Conservation (phyloP, 2,329 filamentous ascomycete species). For the Huntiella omanensis region DNA sequence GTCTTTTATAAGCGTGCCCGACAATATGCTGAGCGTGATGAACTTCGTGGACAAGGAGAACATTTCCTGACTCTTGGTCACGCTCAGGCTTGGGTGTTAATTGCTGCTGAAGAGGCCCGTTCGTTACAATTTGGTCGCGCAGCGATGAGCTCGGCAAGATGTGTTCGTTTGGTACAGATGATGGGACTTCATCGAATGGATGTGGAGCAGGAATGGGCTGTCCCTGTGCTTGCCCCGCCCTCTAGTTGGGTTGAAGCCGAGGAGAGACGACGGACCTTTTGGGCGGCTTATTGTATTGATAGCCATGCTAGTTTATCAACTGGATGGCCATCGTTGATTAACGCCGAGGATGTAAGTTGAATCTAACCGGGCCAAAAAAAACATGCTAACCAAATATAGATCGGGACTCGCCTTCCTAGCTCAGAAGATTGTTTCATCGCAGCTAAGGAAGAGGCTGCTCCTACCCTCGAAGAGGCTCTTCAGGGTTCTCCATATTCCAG, state of each 20-base stretch:
- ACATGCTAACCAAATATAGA: constrained; percentile 21
- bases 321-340: constrained; percentile 71
- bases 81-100: constrained; percentile 61
- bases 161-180: constrained; percentile 56
- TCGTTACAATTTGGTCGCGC: constrained; percentile 70
- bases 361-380: not conserved
- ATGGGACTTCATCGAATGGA: constrained; percentile 71
- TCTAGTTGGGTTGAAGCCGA: constrained; percentile 59
- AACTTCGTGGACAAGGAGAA: constrained; percentile 67
- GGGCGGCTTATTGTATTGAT: constrained; percentile 68
- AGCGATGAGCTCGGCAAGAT: constrained; percentile 61
- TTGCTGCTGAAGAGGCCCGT: constrained; percentile 66
- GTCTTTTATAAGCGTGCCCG: constrained; percentile 67
- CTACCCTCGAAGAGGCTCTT: constrained; percentile 45
- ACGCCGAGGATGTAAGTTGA: constrained; percentile 42
- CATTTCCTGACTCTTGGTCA: constrained; percentile 60
- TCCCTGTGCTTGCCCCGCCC: constrained; percentile 54
- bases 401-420: constrained; percentile 61
- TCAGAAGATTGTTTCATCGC: constrained; percentile 58
- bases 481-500: constrained; percentile 44
- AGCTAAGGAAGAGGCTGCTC: constrained; percentile 42
- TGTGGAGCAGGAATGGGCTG: constrained; percentile 42
- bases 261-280: constrained; percentile 70
- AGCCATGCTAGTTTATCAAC: constrained; percentile 75
- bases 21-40: constrained; percentile 66